These are phyloP conservation scores for Stentor coeruleus DNA, from an alignment of 73 alveolate genomes.

Conservation along the genomic window DNA sequence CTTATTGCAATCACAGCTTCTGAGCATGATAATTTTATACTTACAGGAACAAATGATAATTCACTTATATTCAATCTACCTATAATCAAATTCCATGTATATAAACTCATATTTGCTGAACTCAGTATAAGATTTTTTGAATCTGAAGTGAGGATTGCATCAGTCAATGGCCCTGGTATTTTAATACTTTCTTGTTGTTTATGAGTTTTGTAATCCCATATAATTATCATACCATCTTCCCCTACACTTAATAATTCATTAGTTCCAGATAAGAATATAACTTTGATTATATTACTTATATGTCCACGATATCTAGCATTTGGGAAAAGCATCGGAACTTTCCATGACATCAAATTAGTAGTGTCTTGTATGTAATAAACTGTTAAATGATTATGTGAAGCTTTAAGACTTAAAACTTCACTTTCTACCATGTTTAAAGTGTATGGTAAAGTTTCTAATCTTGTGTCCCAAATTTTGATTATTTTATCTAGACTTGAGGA, in stretches of 20 bases:
- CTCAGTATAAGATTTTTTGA: not conserved
- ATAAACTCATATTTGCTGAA: not conserved
- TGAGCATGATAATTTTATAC: not conserved
- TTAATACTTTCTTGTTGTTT: too few species aligned
- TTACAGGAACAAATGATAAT: not conserved
- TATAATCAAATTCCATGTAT: too few species aligned
- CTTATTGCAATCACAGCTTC: not conserved
- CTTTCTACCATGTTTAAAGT: too few species aligned
- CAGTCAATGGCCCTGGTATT: not conserved
- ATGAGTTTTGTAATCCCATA: not conserved
- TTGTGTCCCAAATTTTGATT: not conserved
- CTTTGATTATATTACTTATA: not conserved
- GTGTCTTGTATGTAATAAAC: not conserved
- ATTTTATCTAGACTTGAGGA: not conserved
- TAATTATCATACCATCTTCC: not conserved
- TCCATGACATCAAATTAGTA: not conserved
- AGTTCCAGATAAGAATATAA: not conserved
- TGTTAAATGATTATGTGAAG: not conserved
- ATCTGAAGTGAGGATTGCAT: not conserved
- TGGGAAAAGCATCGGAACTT: not conserved
- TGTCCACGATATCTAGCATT: not conserved
- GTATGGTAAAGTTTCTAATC: not conserved
- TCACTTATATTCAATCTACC: not conserved
- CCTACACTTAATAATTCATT: not conserved
- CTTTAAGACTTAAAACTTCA: not conserved